phyloP scores from a whole-genome alignment of 495 filamentous ascomycete genomes.

The Aspergillus taichungensis region DNA sequence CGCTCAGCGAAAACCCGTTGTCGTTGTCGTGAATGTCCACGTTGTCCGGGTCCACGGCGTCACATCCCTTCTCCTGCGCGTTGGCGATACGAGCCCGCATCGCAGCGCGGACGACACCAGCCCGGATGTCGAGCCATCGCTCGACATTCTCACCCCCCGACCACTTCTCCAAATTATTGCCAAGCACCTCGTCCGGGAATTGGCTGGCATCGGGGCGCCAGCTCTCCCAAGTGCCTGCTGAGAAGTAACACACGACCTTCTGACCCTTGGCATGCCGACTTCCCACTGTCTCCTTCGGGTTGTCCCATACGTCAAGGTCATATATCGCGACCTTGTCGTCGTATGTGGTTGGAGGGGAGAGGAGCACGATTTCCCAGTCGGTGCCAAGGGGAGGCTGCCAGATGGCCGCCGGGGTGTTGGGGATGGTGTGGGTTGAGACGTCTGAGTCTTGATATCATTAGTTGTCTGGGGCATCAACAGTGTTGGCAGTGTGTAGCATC shows the following conservation, averaged over 20 bases:
- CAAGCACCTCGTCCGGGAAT: slow-evolving; percentile 46
- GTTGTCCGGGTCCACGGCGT: slow-evolving; percentile 66
- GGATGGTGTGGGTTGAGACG: too few relatives aligned
- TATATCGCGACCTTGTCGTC: slow-evolving; percentile 42
- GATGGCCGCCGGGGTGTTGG: slow-evolving; percentile 19
- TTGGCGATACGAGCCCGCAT: slow-evolving; percentile 50
- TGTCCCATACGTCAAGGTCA: slow-evolving; percentile 56
- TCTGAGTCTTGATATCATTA: too few relatives aligned
- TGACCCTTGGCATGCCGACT: slow-evolving; percentile 37
- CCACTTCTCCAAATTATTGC: slow-evolving; percentile 50
- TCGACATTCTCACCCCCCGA: slow-evolving; percentile 34
- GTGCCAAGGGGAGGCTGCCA: slow-evolving; percentile 42
- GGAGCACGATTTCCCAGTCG: slow-evolving; percentile 49
- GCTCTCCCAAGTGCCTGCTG: slow-evolving; percentile 55
- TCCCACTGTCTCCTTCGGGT: slow-evolving; percentile 32
- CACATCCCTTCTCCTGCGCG: slow-evolving; percentile 53
- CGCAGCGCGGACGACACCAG: slow-evolving; percentile 47
- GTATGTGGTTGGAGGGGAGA: slow-evolving; percentile 33
- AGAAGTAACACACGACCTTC: slow-evolving; percentile 68
- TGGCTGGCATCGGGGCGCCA: slow-evolving; percentile 45
- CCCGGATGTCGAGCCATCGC: slow-evolving; percentile 54
- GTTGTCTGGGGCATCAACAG: too few relatives aligned
- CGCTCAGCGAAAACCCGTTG: slow-evolving; percentile 49
- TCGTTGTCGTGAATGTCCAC: slow-evolving; percentile 54
- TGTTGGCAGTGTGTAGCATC: too few relatives aligned